These are phyloP conservation scores for Populus simonii DNA, from an alignment of 345 rosid genomes.

Conservation along the genomic window DNA sequence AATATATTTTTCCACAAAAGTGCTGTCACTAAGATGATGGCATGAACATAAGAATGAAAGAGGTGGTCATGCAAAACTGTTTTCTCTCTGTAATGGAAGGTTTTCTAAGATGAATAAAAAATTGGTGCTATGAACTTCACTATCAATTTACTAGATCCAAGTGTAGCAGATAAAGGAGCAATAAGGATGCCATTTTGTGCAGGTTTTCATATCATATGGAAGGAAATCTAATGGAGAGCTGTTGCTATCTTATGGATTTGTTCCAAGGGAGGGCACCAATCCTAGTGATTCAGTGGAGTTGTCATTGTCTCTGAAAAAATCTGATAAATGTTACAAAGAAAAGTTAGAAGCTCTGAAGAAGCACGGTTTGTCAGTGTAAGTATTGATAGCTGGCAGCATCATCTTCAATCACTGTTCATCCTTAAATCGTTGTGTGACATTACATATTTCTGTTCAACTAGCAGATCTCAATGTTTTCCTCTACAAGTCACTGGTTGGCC, in stretches of 20 bases:
- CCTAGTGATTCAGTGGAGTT: slow-evolving; percentile 88
- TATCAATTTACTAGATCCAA: background rate
- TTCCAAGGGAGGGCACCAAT: slow-evolving; percentile 88
- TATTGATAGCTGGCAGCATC: slow-evolving; percentile 13
- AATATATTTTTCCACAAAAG: background rate
- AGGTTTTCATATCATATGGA: slow-evolving; percentile 98
- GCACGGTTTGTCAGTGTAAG: slow-evolving; percentile 75
- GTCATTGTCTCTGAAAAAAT: slow-evolving; percentile 63
- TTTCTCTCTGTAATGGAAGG: background rate
- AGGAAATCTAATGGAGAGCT: slow-evolving; percentile 92
- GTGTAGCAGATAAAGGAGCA: too few species aligned
- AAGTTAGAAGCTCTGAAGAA: slow-evolving; percentile 73
- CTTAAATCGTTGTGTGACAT: too few species aligned
- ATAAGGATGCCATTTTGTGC: slow-evolving; percentile 28
- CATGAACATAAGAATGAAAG: background rate
- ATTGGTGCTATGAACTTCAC: background rate
- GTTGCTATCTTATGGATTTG: slow-evolving; percentile 86
- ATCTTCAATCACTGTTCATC: background rate
- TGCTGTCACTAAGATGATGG: background rate
- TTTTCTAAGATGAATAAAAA: background rate
- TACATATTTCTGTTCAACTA: slow-evolving; percentile 4
- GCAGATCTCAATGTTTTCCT: slow-evolving; percentile 83
- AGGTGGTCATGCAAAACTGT: background rate
- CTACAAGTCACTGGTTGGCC: slow-evolving; percentile 91
- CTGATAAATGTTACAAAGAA: slow-evolving; percentile 70